Evolutionary conservation across 1,284 basidiomycete genomes (phyloP), one percentile per base, ranked within the genome.

Genomic region (Rhodofomes roseus): DNA sequence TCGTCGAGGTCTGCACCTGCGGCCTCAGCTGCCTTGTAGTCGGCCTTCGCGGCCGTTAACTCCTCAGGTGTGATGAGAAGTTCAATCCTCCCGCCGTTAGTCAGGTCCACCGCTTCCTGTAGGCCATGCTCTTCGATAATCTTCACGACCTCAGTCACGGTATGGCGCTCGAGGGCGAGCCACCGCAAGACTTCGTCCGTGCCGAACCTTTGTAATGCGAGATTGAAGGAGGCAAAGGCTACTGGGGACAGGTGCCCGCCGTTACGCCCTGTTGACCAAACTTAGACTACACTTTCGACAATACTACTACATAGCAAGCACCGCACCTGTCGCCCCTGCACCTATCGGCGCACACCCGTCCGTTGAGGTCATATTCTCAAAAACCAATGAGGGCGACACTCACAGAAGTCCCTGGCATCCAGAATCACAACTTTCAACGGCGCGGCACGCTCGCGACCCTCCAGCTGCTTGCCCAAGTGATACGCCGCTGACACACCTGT

Each of bases 381-480:
- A 18, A 41, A 9, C 34, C 40, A 57, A n/a, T 54, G 40, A 39
- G 7, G 9, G 57, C 27, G 20, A 40, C 44, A 74, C 87, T 74
- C 34, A 90, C 90, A 92, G 68, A 93, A 92, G 60, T 90, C 85
- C 67, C 90, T 77, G 2, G 89, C 91, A 67, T 93, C 90, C 14
- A 93, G 69, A 14, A 93, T 76, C 4, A 84, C 82, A 1, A 83
- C 77, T 40, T 75, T 84, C 44, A 83, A 61, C 36, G 65, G 63
- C 18, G 64, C 61, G 11, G 11, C 23, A 1, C 51, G 36, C 2
- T 58, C 57, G 23, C 63, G 59, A 1, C 40, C 46, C 54, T 55
- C 64, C 6, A 81, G 60, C 1, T 71, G 65, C 58, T 80, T 76
- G 2, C 84, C 78, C 22, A 92, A 73, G 68, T 91, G 86, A 68